These are phyloP conservation scores for Sedum album DNA, from an alignment of 164 flowering plant genomes.

Conservation along the genomic window DNA sequence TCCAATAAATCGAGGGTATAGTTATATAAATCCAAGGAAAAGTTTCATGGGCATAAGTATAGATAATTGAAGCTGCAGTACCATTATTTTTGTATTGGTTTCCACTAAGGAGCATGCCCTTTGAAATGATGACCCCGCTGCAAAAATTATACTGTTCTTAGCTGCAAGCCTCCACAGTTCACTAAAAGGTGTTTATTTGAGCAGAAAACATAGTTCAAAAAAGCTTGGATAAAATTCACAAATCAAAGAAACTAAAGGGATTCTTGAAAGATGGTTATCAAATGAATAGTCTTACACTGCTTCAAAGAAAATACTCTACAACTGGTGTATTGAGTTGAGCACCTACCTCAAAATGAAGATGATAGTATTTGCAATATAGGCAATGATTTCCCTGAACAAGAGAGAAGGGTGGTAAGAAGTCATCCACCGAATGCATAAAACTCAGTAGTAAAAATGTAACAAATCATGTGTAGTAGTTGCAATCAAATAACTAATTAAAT, in stretches of 20 bases:
- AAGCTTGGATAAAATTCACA: not conserved
- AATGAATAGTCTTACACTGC: not conserved
- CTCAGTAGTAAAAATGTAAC: not conserved
- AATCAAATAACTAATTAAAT: not conserved
- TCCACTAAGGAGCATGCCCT: constrained; percentile 3
- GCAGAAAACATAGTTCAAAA: not conserved
- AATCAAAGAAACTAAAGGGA: not conserved
- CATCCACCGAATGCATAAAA: not conserved
- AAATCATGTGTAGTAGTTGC: not conserved
- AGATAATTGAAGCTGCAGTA: not conserved
- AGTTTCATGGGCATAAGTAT: not conserved
- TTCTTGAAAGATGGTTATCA: not conserved
- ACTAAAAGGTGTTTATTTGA: not conserved
- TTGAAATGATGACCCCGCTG: constrained; percentile 2
- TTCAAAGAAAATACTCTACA: not conserved
- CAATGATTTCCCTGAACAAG: constrained; percentile 83
- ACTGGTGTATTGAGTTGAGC: not conserved
- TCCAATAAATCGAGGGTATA: not conserved
- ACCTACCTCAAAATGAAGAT: constrained; percentile 85
- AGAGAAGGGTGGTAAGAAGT: not conserved
- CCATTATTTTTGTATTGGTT: not conserved
- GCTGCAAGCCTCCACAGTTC: not conserved
- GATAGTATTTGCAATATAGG: constrained; percentile 85
- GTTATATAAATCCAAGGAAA: not conserved
- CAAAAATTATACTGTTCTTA: not conserved